A percentile compares a stretch with the other conserved stretches of the same genome.
Conservation (phyloP, 768 basidiomycete genomes). For the Pholiota molesta region DNA sequence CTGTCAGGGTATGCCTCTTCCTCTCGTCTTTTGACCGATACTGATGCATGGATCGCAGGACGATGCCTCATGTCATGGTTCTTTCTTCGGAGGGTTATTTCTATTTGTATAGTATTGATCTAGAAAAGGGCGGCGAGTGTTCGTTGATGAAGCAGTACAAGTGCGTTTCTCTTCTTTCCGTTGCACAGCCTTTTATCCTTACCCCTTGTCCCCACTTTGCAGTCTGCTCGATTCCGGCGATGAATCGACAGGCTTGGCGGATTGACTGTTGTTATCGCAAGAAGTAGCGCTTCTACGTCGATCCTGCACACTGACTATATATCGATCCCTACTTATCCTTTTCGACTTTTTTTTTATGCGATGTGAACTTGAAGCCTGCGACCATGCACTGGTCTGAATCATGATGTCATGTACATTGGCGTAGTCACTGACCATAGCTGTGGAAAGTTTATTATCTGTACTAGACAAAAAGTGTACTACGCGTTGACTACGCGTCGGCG, state of each 20-base stretch:
- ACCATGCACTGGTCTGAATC: too few species aligned
- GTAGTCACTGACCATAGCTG: too few species aligned
- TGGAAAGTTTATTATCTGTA: too few species aligned
- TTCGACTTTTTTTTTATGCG: too few species aligned
- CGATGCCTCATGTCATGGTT: constrained; percentile 96
- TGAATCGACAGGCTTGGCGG: constrained; percentile 9
- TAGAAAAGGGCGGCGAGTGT: constrained; percentile 96
- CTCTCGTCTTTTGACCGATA: neutral
- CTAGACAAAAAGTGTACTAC: too few species aligned
- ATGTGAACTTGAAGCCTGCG: too few species aligned
- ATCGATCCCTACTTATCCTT: neutral
- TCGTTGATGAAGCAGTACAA: constrained; percentile 93
- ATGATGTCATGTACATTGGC: too few species aligned
- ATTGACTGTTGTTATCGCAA: neutral
- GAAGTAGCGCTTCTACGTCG: neutral
- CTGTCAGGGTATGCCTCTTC: constrained; percentile 71
- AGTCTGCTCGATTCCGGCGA: constrained; percentile 40
- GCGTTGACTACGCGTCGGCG: too few species aligned
- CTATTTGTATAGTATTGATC: constrained; percentile 93
- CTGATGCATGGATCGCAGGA: constrained; percentile 44
- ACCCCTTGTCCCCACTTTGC: neutral
- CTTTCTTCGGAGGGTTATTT: constrained; percentile 95
- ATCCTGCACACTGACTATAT: neutral
- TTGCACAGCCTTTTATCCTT: neutral
- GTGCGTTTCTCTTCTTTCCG: constrained; percentile 31